A percentile compares a stretch with the other conserved stretches of the same genome.
These are phyloP conservation scores for Metroxylon sagu DNA, from an alignment of 176 grass and related monocot genomes.

Conservation along the genomic window DNA sequence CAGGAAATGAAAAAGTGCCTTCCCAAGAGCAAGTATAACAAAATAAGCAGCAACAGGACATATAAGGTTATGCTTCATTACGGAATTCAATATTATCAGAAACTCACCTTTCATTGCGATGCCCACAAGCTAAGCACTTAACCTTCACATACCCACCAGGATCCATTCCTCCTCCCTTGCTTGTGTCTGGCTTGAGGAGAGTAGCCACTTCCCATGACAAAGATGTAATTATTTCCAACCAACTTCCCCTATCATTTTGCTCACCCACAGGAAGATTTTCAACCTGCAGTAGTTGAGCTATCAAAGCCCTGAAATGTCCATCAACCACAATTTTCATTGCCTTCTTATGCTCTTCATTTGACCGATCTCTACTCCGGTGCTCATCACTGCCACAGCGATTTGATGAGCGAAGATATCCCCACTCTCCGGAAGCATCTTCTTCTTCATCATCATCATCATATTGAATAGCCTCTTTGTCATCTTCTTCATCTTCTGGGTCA, in stretches of 20 bases:
- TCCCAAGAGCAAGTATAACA: too few species aligned
- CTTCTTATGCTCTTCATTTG: slow-evolving; percentile 67
- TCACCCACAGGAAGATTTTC: slow-evolving; percentile 47
- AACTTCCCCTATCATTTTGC: slow-evolving; percentile 53
- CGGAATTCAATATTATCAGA: too few species aligned
- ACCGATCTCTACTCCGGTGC: slow-evolving; percentile 37
- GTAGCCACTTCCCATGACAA: slow-evolving; percentile 85
- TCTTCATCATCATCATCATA: slow-evolving; percentile 27
- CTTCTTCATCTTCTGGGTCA: slow-evolving; percentile 72
- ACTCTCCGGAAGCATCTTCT: slow-evolving; percentile 26
- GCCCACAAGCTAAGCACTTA: slow-evolving; percentile 78
- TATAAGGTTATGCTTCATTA: too few species aligned
- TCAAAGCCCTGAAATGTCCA: slow-evolving; percentile 83
- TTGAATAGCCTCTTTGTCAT: slow-evolving; percentile 45
- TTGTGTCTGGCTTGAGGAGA: slow-evolving; percentile 81
- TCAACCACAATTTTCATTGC: slow-evolving; percentile 70
- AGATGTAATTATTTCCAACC: slow-evolving; percentile 82
- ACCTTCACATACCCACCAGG: slow-evolving; percentile 91
- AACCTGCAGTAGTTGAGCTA: slow-evolving; percentile 76
- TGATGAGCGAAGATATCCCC: slow-evolving; percentile 30
- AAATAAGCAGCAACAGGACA: too few species aligned
- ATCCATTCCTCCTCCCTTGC: slow-evolving; percentile 73
- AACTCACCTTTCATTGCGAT: slow-evolving; percentile 71
- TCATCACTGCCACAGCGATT: slow-evolving; percentile 70
- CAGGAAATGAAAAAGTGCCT: too few species aligned